phyloP scores from a whole-genome alignment of 805 yeast genomes.

The Saccharomycopsis fodiens region DNA sequence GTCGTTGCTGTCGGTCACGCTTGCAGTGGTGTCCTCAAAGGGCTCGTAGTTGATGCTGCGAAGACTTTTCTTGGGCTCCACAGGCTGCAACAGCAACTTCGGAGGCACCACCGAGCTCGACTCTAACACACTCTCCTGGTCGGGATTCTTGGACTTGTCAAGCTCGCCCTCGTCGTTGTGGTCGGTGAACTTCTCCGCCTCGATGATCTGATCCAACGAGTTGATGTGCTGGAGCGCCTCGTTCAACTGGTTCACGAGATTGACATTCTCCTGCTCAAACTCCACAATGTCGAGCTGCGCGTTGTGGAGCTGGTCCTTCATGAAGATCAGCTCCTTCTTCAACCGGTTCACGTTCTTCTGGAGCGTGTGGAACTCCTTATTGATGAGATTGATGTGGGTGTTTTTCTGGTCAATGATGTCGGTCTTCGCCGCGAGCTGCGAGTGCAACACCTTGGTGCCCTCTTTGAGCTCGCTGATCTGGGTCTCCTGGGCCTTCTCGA shows the following conservation, averaged over 20 bases:
- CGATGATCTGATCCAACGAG: slow-evolving; percentile 18
- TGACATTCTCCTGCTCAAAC: slow-evolving; percentile 19
- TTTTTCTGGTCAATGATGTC: slow-evolving; percentile 20
- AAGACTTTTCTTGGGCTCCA: neutral
- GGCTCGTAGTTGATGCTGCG: neutral
- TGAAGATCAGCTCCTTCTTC: slow-evolving; percentile 15
- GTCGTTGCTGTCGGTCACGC: slow-evolving; percentile 5
- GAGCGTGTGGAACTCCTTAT: slow-evolving; percentile 21
- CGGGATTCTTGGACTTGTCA: slow-evolving; percentile 1
- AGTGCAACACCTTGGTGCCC: slow-evolving; percentile 10
- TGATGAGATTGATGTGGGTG: slow-evolving; percentile 20
- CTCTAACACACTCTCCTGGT: slow-evolving; percentile 8
- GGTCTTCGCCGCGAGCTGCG: slow-evolving; percentile 15
- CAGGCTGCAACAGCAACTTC: neutral
- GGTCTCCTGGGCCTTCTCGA: slow-evolving; percentile 22
- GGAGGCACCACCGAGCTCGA: too few species aligned
- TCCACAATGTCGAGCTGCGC: slow-evolving; percentile 20
- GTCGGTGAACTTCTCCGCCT: slow-evolving; percentile 12
- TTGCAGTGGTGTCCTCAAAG: slow-evolving; percentile 2
- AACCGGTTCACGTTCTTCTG: slow-evolving; percentile 18
- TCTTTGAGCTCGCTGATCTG: slow-evolving; percentile 15
- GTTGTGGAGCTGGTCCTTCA: slow-evolving; percentile 20
- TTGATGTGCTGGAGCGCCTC: slow-evolving; percentile 20
- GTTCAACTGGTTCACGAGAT: slow-evolving; percentile 17
- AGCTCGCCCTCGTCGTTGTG: neutral